Base-by-base conservation (phyloP, 228 moss, liverwort and hornwort species). In the Sphagnum fallax region DNA sequence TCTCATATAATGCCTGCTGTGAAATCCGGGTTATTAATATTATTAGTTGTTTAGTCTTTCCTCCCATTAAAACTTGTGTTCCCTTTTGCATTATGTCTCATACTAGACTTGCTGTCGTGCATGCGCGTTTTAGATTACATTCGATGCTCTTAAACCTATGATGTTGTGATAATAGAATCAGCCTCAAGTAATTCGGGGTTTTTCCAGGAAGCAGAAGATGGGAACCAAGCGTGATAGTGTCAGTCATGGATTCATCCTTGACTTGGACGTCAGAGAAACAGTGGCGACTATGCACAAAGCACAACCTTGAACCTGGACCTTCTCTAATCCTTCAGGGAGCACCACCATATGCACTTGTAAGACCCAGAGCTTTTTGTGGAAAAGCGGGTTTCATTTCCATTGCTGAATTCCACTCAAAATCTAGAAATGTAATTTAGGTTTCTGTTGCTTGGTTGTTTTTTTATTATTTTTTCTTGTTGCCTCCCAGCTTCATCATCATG, bases 311-410 rank as follows among this genome's bases (percentile, higher is more conserved):
- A 65, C 69, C 70, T 69, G 96, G 96, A 63, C 75, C 76, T 64
- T 18, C 18, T 18, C 83, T 90, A 79, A 74, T 83, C 68, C 81
- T 97, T 50, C 80, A 84, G 65, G 93, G 93, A 78, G 88, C 32
- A 32, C 32, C 87, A 76, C 86, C 96, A 11, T 80, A 76, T 83
- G 82, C 84, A 50, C 93, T 93, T 68, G 96, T 97, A 78, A 79
- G 82, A 84, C 60, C 49, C 47, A 63, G 51, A 51, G 50, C 53
- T 48, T 13, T 14, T 60, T 47, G 11, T 52, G 14, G 16, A 16
- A 16, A 16, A 16, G 16, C 16, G 16, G 16, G 16, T 16, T 16
- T 16, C 16, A 16, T 16, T 16, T 16, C 16, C 16, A 16, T 16
- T 16, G 16, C 0, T 16, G 16, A 16, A 16, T 0, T 16, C 16